phyloP scores from a whole-genome alignment of 1,284 basidiomycete genomes.

The Sanghuangporus weigelae region DNA sequence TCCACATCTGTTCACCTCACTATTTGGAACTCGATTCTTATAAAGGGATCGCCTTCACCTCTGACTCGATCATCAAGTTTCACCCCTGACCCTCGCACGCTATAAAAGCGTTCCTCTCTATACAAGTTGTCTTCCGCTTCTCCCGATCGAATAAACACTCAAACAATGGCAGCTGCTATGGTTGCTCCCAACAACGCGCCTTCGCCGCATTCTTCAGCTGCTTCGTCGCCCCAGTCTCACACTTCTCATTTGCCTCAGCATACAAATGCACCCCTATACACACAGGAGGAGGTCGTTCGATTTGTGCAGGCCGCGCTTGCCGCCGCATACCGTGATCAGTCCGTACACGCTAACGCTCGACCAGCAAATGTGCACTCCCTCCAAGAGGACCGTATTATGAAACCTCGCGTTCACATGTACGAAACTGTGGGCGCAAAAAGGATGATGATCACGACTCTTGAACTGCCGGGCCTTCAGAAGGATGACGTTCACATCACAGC shows the following conservation, averaged over 20 bases:
- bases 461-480: constrained; percentile 15
- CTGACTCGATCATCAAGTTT: neutral
- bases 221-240: neutral
- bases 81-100: neutral
- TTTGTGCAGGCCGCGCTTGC: constrained; percentile 3
- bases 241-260: neutral
- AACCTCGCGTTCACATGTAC: constrained; percentile 13
- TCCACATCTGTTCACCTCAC: neutral
- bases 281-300: constrained; percentile 9
- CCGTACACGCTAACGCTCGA: neutral
- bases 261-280: neutral
- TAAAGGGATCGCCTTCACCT: neutral
- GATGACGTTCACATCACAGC: constrained; percentile 9
- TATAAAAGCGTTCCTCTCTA: neutral
- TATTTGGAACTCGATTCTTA: neutral
- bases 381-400: constrained; percentile 4
- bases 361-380: neutral
- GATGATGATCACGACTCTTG: constrained; percentile 9
- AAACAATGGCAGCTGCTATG: neutral
- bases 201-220: neutral
- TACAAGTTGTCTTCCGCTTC: neutral
- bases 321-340: neutral
- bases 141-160: neutral
- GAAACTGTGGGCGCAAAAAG: neutral
- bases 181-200: neutral